These are phyloP conservation scores for Cymbidium sinense DNA, from an alignment of 106 monocot species.

Conservation along the genomic window DNA sequence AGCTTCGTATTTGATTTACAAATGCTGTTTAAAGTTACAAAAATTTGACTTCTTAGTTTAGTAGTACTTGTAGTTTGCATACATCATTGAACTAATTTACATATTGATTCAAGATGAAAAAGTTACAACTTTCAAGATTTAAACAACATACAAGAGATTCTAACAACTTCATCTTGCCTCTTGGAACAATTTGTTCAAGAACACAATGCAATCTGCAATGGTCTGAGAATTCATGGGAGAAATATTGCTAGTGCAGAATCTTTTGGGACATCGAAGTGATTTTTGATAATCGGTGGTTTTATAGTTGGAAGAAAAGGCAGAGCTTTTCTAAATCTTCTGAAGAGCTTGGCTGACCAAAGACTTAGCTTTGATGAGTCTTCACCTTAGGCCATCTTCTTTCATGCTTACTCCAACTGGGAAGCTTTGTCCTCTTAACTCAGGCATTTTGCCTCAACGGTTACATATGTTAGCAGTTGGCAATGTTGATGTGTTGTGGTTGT, in stretches of 20 bases:
- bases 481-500: background rate
- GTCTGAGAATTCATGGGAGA: conserved; percentile 19
- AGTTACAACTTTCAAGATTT: background rate
- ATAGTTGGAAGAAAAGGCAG: background rate
- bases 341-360: background rate
- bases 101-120: no score
- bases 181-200: conserved; percentile 19
- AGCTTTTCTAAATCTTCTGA: conserved; percentile 3
- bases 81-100: no score
- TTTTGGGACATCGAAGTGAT: background rate
- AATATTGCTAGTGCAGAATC: background rate
- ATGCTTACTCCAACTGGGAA: no score
- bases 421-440: background rate
- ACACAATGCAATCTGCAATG: conserved; percentile 31
- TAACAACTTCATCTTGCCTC: background rate
- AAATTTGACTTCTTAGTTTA: background rate
- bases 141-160: background rate
- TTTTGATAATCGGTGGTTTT: background rate
- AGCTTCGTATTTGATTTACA: background rate
- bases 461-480: background rate
- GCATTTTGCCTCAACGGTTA: background rate
- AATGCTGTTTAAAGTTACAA: background rate
- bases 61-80: no score
- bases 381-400: background rate
- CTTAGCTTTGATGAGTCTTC: background rate